Conservation (phyloP, 306 rosid genomes). For the Ceratonia siliqua region DNA sequence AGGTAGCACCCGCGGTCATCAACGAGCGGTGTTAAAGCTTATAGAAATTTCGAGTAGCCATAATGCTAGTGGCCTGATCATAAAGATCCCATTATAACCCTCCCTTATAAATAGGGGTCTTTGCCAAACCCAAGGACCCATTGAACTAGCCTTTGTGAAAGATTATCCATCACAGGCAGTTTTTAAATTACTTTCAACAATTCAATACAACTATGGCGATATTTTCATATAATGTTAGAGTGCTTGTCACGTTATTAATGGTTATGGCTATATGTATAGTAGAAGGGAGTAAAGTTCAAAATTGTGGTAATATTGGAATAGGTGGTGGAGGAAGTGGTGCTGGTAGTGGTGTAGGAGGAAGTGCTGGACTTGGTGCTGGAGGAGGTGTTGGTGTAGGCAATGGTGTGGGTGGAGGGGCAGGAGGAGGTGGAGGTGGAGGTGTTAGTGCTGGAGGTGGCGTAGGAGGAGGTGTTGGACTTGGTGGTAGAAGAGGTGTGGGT, state of each 20-base stretch:
- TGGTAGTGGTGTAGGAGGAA: neutral
- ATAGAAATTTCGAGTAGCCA: constrained; percentile 27
- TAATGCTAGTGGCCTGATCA: constrained; percentile 31
- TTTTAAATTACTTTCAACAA: neutral
- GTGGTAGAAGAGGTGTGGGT: neutral
- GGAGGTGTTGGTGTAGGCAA: neutral
- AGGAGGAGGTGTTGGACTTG: neutral
- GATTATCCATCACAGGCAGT: too few relatives aligned
- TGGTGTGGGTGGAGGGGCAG: neutral
- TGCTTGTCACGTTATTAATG: neutral
- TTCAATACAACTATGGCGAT: constrained; percentile 15
- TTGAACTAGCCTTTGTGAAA: constrained; percentile 8
- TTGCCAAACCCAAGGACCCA: constrained; percentile 15
- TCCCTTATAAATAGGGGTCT: constrained; percentile 36
- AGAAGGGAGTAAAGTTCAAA: constrained; percentile 8
- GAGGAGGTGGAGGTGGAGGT: neutral
- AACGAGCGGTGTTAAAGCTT: constrained; percentile 2
- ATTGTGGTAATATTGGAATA: neutral
- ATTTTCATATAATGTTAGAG: neutral
- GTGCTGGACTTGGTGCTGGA: neutral
- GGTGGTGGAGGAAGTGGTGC: neutral
- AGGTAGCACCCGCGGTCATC: constrained; percentile 35
- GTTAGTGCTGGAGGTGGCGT: neutral
- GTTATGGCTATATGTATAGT: neutral
- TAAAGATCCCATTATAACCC: neutral